Percentiles rank a stretch among this genome's conserved stretches.
phyloP scores from a whole-genome alignment of 371 early-diverging fungal genomes.

The Mucor racemosus region DNA sequence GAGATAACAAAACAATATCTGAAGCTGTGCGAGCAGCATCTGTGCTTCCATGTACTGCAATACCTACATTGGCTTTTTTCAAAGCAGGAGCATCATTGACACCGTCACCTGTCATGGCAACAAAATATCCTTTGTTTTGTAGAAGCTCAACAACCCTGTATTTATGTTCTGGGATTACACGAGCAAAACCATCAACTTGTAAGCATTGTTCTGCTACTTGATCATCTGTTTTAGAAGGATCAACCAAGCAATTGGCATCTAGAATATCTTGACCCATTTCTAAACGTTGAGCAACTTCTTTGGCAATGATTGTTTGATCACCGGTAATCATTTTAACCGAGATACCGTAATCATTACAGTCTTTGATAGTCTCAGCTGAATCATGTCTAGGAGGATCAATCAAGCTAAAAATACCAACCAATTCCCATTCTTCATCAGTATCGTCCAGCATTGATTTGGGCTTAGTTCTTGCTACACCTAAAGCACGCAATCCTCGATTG shows the following conservation, averaged over 20 bases:
- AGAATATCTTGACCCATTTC: conserved; percentile 73
- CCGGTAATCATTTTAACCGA: conserved; percentile 87
- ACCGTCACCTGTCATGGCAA: conserved; percentile 91
- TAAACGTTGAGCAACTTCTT: conserved; percentile 77
- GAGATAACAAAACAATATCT: conserved; percentile 90
- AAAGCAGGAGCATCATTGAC: conserved; percentile 90
- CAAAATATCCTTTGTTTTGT: conserved; percentile 73
- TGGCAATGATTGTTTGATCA: conserved; percentile 80
- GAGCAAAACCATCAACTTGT: conserved; percentile 81
- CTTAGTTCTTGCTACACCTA: conserved; percentile 86
- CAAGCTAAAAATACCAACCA: conserved; percentile 79
- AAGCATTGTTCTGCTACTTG: conserved; percentile 61
- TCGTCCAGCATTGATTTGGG: conserved; percentile 36
- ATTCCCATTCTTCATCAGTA: conserved; percentile 63
- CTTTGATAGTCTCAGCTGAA: conserved; percentile 68
- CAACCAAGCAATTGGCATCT: conserved; percentile 71
- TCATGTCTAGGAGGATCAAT: conserved; percentile 89
- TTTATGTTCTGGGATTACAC: conserved; percentile 80
- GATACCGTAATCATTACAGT: conserved; percentile 68
- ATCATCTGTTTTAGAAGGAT: conserved; percentile 61
- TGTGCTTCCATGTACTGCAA: conserved; percentile 87
- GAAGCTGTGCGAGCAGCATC: conserved; percentile 94
- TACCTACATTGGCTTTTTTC: conserved; percentile 87
- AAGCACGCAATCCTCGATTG: conserved; percentile 77
- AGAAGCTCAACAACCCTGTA: conserved; percentile 79